Evolutionary conservation across 345 rosid species (phyloP).

Genomic region (Salix dunnii): DNA sequence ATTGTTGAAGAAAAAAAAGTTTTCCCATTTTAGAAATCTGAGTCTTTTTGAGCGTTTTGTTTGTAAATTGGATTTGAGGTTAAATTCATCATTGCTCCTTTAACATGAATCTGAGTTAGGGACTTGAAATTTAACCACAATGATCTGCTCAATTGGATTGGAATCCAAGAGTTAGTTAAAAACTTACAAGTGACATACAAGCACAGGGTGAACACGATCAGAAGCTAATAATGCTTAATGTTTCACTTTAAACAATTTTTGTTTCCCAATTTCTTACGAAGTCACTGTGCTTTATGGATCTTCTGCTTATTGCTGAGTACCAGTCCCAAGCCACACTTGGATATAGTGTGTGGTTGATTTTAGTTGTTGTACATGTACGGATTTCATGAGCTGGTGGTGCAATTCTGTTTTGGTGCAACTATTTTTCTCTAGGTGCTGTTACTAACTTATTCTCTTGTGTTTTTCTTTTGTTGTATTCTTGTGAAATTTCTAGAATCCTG

Average conservation of each 20-base stretch:
- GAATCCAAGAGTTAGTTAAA: background rate
- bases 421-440: background rate
- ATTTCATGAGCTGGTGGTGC: background rate
- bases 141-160: background rate
- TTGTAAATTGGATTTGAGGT: background rate
- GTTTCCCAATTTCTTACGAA: background rate
- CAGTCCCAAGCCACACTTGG: background rate
- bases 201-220: background rate
- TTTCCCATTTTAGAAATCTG: background rate
- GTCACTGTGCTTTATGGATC: background rate
- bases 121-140: background rate
- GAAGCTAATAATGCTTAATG: background rate
- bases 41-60: background rate
- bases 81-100: background rate
- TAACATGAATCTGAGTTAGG: background rate
- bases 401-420: background rate
- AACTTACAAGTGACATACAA: background rate
- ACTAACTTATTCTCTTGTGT: slow-evolving; percentile 1
- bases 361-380: background rate
- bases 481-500: slow-evolving; percentile 55
- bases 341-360: background rate
- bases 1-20: background rate
- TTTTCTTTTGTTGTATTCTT: background rate
- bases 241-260: background rate
- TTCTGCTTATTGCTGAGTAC: background rate